A percentile compares a stretch with the other conserved stretches of the same genome.
These are phyloP conservation scores for Solanum medicagineum DNA, from an alignment of 257 asterid genomes.

Conservation along the genomic window DNA sequence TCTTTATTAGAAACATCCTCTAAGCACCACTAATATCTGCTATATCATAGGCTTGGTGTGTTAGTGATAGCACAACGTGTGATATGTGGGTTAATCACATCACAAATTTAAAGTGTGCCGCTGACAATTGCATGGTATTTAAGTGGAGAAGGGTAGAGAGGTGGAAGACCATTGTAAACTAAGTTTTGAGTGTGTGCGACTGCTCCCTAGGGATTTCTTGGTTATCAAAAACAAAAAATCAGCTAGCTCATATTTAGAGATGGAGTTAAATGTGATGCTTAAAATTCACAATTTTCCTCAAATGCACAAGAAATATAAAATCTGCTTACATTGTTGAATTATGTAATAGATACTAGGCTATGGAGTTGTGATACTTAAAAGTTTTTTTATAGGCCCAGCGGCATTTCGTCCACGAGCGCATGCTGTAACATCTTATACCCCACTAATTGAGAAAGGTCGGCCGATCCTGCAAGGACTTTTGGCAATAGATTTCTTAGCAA, in stretches of 20 bases:
- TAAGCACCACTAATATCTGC: not conserved
- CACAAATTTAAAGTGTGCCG: not conserved
- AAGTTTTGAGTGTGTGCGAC: not conserved
- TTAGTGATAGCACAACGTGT: not conserved
- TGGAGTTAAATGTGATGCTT: not conserved
- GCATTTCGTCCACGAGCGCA: constrained; percentile 98
- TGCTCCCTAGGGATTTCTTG: not conserved
- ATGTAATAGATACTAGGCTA: not conserved
- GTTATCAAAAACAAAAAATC: not conserved
- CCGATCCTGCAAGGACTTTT: constrained; percentile 93
- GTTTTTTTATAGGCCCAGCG: constrained; percentile 67
- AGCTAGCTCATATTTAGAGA: not conserved
- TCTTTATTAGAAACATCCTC: not conserved
- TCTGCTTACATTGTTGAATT: not conserved
- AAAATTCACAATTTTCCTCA: not conserved
- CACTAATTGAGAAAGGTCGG: constrained; percentile 79
- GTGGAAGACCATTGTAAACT: not conserved
- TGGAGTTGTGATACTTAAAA: not conserved
- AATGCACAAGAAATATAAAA: not conserved
- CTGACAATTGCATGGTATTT: not conserved
- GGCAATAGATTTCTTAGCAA: constrained; percentile 88
- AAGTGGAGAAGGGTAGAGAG: not conserved
- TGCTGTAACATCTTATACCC: constrained; percentile 55
- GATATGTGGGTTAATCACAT: not conserved
- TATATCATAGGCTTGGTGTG: not conserved